Evolutionary conservation across 2,329 filamentous ascomycete genomes (phyloP), one percentile per base, ranked within the genome.

Genomic region (Colletotrichum higginsianum): DNA sequence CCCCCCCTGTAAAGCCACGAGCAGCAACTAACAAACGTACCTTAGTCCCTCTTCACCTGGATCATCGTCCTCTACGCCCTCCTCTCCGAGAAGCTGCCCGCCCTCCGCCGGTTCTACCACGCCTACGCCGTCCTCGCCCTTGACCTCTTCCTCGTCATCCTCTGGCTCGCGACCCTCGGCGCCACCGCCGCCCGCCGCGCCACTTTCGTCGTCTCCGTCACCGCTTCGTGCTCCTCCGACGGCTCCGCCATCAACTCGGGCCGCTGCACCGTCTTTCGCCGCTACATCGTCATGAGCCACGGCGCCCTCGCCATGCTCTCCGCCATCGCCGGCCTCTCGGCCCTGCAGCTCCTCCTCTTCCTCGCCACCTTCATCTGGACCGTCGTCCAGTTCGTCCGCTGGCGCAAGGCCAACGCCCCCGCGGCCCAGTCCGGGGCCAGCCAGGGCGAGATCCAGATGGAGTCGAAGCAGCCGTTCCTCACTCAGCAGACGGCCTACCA

Each of bases 131-230:
- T 86, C 12, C 76, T 87, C 9, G 77, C 77, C 16, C 79, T 87
- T 26, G 85, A 87, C 56, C 79, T 76, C 4, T 77, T 86, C 53
- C 79, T 87, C 77, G 75, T 84, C 57, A 74, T 87, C 67, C 80
- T 87, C 64, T 87, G 86, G 86, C 82, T 87, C 21, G 80, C 84
- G 0, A 80, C 82, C n/a, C 77, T 81, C 75, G 82, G 76, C 44
- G 80, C 84, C 35, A 80, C 80, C 16, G 85, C 85, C 11, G 79
- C 82, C 23, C 78, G 75, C 62, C 82, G 85, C 40, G 79, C 80
- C 44, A 71, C 71, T 21, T 86, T 84, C 75, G 76, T 73, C 11
- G 76, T 80, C 16, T 61, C 47, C 4, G 81, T 83, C 3, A 74
- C 47, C 12, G 77, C 76, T 2, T 82, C 80, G 66, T 79, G 76